A percentile compares a stretch with the other conserved stretches of the same genome.
These are phyloP conservation scores for Coleophoma cylindrospora DNA, from an alignment of 2,329 filamentous ascomycete species.

Conservation along the genomic window DNA sequence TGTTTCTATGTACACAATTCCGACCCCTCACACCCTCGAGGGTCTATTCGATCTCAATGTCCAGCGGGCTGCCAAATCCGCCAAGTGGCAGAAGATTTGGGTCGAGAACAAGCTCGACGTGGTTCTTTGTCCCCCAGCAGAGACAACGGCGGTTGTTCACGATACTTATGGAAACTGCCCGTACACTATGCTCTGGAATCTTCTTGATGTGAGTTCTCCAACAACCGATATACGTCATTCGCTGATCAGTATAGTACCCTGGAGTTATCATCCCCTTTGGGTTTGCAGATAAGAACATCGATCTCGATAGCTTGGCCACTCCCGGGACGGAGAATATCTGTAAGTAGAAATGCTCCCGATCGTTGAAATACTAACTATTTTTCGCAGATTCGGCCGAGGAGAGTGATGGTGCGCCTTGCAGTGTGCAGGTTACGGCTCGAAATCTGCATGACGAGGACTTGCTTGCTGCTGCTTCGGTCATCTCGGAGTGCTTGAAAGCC, in stretches of 20 bases:
- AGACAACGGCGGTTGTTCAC: constrained; percentile 44
- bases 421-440: not conserved
- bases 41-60: constrained; percentile 36
- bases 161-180: constrained; percentile 41
- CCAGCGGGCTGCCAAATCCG: constrained; percentile 27
- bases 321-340: not conserved
- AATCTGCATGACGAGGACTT: constrained; percentile 1
- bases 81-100: constrained; percentile 37
- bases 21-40: constrained; percentile 16
- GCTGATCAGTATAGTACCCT: not conserved
- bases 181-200: constrained; percentile 45
- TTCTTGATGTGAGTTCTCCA: constrained; percentile 40
- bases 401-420: constrained; percentile 1
- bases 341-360: not conserved
- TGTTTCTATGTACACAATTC: not conserved
- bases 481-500: not conserved
- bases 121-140: constrained; percentile 41
- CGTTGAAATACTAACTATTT: not conserved
- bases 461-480: not conserved
- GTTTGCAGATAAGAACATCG: constrained; percentile 1
- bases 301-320: not conserved
- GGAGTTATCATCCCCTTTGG: constrained; percentile 1
- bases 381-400: not conserved
- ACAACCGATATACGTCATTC: not conserved
- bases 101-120: constrained; percentile 40